Base-by-base conservation (phyloP, 139 green algal genomes). In the Picochlorum sp. region DNA sequence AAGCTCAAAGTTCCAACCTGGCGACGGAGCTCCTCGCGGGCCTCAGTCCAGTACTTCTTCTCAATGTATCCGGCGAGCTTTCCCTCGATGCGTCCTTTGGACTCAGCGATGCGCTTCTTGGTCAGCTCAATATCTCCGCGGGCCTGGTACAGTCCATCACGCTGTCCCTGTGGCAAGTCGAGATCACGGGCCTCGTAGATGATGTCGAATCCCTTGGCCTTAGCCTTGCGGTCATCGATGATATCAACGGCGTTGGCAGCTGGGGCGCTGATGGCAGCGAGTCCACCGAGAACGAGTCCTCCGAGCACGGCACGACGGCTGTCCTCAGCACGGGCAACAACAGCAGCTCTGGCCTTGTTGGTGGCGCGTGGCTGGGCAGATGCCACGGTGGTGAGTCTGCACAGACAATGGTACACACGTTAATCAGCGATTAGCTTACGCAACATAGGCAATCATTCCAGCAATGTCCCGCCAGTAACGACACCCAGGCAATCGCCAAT, bases 171-270 rank as follows among this genome's bases (percentile, higher is more conserved):
- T 63, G 78, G 57, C 62, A 95, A 75, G 74, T 89, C 75, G 45
- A 90, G 73, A 61, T 97, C 89, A 51, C 90, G 90, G 7, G 89
- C 89, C 85, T 95, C 88, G 67, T 97, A 96, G 81, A 96, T 96
- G 51, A 95, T 58, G 70, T 96, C 81, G 44, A 91, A 95, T 49
- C 89, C 88, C 3, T 62, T 68, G 26, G 77, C 26, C 21, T 45
- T 69, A 26, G 65, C 78, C 49, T 79, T 74, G 62, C 85, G 78
- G 78, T 92, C 84, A 72, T 96, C 89, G 44, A 86, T 73, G 20
- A 96, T 66, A 57, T 93, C 88, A 5, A 93, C 73, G 38, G 86
- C 83, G 37, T 79, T 55, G 41, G 78, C 72, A 23, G 69, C 62
- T 26, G 66, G 18, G 21, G 73, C 73, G 28, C 62, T 62, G 4